These are phyloP conservation scores for Rhizophora apiculata DNA, from an alignment of 345 rosid genomes.

Conservation along the genomic window DNA sequence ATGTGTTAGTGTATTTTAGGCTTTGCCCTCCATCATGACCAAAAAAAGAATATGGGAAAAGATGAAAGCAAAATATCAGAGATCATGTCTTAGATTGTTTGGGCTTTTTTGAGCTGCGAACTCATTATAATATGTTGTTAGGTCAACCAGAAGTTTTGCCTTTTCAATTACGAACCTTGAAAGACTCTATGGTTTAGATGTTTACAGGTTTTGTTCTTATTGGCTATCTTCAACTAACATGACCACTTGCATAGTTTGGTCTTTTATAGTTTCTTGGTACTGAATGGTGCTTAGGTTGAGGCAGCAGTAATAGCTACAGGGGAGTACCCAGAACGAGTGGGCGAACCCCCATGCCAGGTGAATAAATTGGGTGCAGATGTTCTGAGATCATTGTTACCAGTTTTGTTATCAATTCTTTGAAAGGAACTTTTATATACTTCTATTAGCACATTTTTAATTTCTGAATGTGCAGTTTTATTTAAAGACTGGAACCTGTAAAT, in stretches of 20 bases:
- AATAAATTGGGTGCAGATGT: neutral
- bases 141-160: neutral
- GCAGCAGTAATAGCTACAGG: constrained; percentile 31
- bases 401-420: neutral
- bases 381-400: neutral
- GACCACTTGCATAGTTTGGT: neutral
- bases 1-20: too few species aligned
- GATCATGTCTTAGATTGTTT: too few species aligned
- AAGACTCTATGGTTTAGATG: neutral
- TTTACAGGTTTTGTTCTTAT: constrained; percentile 1
- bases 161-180: neutral
- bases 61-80: too few species aligned
- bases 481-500: constrained; percentile 33
- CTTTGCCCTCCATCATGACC: too few species aligned
- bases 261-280: neutral
- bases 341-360: constrained; percentile 29
- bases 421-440: neutral
- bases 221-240: neutral
- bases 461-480: constrained; percentile 21
- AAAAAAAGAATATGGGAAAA: too few species aligned
- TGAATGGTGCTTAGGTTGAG: constrained; percentile 19
- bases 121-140: too few species aligned
- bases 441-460: neutral
- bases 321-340: constrained; percentile 25
- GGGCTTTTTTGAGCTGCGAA: too few species aligned